Evolutionary conservation across 2,329 filamentous ascomycete species (phyloP).

Genomic region (Cytospora paraplurivora): DNA sequence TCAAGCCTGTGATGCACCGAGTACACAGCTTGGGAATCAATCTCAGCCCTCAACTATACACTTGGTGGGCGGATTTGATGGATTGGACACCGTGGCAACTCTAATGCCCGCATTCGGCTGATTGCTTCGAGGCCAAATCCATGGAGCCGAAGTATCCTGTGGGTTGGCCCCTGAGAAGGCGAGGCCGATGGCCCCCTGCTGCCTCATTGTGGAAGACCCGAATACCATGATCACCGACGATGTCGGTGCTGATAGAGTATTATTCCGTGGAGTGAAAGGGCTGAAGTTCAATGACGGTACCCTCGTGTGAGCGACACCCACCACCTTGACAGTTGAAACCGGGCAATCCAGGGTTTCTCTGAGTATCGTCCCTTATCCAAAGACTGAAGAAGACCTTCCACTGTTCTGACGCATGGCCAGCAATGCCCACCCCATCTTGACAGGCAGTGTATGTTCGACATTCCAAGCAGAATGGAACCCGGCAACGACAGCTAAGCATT

Average conservation of each 20-base stretch:
- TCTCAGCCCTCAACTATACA: constrained; percentile 60
- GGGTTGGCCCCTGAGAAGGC: constrained; percentile 59
- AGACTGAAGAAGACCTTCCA: neutral
- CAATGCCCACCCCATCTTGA: constrained; percentile 69
- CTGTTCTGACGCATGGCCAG: constrained; percentile 32
- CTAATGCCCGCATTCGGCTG: neutral
- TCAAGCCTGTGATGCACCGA: constrained; percentile 69
- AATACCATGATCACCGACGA: constrained; percentile 64
- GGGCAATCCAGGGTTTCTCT: constrained; percentile 52
- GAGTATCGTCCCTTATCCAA: constrained; percentile 30
- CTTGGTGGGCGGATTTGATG: constrained; percentile 52
- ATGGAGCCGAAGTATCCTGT: constrained; percentile 59
- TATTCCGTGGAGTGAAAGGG: constrained; percentile 73
- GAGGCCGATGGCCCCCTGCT: constrained; percentile 64
- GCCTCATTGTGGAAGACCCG: constrained; percentile 72
- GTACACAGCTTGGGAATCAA: constrained; percentile 54
- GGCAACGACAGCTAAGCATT: constrained; percentile 60
- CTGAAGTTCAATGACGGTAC: constrained; percentile 71
- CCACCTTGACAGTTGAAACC: constrained; percentile 67
- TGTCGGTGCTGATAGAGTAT: constrained; percentile 64
- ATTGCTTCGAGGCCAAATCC: constrained; percentile 39
- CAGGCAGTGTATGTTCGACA: constrained; percentile 65
- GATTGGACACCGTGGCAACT: constrained; percentile 27
- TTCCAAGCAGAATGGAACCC: constrained; percentile 61
- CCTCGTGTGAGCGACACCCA: constrained; percentile 70